These are phyloP conservation scores for Aphanomyces cochlioides DNA, from an alignment of 352 stramenopile species.

Conservation along the genomic window DNA sequence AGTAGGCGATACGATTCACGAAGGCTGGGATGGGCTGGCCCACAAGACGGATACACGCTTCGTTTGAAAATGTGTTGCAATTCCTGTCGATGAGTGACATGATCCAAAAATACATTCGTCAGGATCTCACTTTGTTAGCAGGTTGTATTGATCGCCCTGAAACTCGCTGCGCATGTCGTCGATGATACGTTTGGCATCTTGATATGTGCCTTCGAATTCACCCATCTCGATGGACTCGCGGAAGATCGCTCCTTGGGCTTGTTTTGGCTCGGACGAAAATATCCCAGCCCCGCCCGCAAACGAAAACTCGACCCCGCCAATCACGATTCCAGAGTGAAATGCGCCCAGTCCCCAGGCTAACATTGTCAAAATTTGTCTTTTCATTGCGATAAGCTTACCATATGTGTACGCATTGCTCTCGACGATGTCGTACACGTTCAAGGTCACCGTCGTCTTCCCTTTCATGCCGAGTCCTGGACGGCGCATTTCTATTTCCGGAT, in stretches of 20 bases:
- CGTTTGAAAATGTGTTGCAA: conserved; percentile 94
- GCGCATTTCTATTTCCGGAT: conserved; percentile 18
- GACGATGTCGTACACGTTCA: conserved; percentile 92
- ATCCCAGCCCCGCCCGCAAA: conserved; percentile 89
- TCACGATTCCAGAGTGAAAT: conserved; percentile 91
- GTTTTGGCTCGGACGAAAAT: conserved; percentile 70
- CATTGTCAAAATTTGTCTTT: conserved; percentile 36
- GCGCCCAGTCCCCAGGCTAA: conserved; percentile 69
- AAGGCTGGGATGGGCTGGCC: conserved; percentile 78
- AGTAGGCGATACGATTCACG: conserved; percentile 91
- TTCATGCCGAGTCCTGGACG: conserved; percentile 3
- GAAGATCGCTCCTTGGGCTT: conserved; percentile 82
- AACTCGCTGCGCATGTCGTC: conserved; percentile 86
- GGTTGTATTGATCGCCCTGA: conserved; percentile 85
- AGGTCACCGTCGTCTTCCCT: conserved; percentile 61
- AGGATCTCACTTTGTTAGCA: conserved; percentile 71
- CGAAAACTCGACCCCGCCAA: conserved; percentile 89
- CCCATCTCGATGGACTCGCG: conserved; percentile 87
- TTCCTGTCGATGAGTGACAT: conserved; percentile 55
- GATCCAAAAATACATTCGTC: background rate
- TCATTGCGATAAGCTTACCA: conserved; percentile 42
- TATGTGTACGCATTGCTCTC: conserved; percentile 87
- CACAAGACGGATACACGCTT: conserved; percentile 76
- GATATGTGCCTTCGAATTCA: conserved; percentile 75
- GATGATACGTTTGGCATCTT: conserved; percentile 76